A percentile compares a stretch with the other conserved stretches of the same genome.
phyloP scores from a whole-genome alignment of 2,329 filamentous ascomycete genomes.

The Dichotomopilus funicola region DNA sequence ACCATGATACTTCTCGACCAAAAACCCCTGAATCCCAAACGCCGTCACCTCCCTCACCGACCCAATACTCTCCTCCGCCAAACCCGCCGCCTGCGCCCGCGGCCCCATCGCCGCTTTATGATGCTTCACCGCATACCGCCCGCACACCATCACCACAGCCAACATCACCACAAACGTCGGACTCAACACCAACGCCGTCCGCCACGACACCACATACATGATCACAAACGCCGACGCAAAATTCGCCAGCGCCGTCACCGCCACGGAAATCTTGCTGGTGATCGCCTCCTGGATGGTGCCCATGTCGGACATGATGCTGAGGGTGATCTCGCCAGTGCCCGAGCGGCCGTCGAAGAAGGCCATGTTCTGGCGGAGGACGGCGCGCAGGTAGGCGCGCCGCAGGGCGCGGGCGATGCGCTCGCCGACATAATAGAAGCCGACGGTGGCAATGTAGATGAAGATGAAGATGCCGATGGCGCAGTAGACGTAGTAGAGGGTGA shows the following conservation, averaged over 20 bases:
- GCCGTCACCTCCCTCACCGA: conserved; percentile 88
- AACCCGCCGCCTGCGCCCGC: conserved; percentile 76
- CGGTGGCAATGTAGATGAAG: conserved; percentile 70
- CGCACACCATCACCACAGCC: conserved; percentile 68
- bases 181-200: conserved; percentile 78
- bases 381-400: conserved; percentile 74
- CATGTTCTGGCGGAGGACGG: conserved; percentile 82
- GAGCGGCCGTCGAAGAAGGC: conserved; percentile 81
- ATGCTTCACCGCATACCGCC: conserved; percentile 69
- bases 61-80: conserved; percentile 91
- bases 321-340: conserved; percentile 88
- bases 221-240: conserved; percentile 88
- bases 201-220: conserved; percentile 87
- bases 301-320: conserved; percentile 87
- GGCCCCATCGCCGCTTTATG: conserved; percentile 71
- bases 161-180: conserved; percentile 76
- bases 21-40: conserved; percentile 86
- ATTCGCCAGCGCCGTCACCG: conserved; percentile 67
- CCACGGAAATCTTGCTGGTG: conserved; percentile 79
- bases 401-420: conserved; percentile 75
- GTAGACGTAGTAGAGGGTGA: conserved; percentile 80
- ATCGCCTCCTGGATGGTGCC: conserved; percentile 92
- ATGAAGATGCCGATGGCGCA: conserved; percentile 75
- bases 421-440: conserved; percentile 84
- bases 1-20: conserved; percentile 77